phyloP scores from a whole-genome alignment of 73 alveolate species.

The Blepharisma japonicum region DNA sequence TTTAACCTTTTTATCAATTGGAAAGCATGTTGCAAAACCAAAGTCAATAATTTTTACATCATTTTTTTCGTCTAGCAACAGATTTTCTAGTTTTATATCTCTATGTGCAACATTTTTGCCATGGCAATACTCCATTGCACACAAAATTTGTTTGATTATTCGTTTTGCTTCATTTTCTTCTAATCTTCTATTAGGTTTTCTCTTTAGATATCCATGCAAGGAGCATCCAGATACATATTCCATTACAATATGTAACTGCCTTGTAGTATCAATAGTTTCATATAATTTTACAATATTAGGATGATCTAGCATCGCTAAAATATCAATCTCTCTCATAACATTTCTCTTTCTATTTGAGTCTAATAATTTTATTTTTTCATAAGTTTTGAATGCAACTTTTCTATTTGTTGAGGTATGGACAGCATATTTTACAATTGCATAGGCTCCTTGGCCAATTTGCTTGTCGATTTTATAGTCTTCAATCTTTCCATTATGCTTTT shows the following conservation, averaged over 20 bases:
- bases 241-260: conserved; percentile 64
- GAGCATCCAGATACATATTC: conserved; percentile 81
- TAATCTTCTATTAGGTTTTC: conserved; percentile 64
- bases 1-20: conserved; percentile 43
- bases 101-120: conserved; percentile 75
- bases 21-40: conserved; percentile 53
- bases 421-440: conserved; percentile 81
- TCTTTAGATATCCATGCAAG: conserved; percentile 67
- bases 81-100: conserved; percentile 82
- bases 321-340: conserved; percentile 60
- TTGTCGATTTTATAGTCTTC: conserved; percentile 71
- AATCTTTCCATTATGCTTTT: background rate
- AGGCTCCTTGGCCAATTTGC: conserved; percentile 83
- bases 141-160: conserved; percentile 62
- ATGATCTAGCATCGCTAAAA: conserved; percentile 64
- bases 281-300: conserved; percentile 72
- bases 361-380: conserved; percentile 61
- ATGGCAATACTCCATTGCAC: conserved; percentile 81
- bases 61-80: conserved; percentile 50
- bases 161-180: conserved; percentile 75
- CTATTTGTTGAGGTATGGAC: conserved; percentile 62
- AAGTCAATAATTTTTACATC: conserved; percentile 59
- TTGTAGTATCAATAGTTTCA: conserved; percentile 81
- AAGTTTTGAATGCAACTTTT: conserved; percentile 75
- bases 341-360: conserved; percentile 63